Base-by-base conservation (phyloP, 73 alveolate species). In the Tetrahymena borealis region DNA sequence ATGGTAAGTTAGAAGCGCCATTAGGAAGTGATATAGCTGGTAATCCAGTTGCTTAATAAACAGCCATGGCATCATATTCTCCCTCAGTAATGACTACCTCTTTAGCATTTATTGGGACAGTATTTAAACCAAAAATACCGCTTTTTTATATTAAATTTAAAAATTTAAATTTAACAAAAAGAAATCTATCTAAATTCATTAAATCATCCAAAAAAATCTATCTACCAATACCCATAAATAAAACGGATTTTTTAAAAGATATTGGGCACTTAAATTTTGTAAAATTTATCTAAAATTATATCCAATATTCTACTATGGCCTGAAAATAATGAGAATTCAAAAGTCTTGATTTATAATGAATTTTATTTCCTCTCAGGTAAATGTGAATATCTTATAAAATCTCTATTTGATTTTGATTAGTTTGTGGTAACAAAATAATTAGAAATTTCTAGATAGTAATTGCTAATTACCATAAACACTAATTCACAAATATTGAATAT, bases 41-140 rank as follows among this genome's bases (percentile, higher is more conserved):
- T 39, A 96, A 37, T 7, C 97, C 97, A 33, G 99, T 97, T 90
- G 95, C 97, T 90, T 97, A 94, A 78, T 95, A 78, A 13, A 97
- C 99, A 35, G 98, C 98, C 99, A 98, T 96, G 18, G 99, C 99
- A 96, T 98, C 99, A 93, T 78, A 98, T 93, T 98, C 99, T 39
- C 99, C 99, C 95, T 98, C 99, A 11, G 99, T 98, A 10, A 98
- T 77, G 1, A 98, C 97, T 8, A 98, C 38, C n/a, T 91, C 94
- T 79, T 94, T 91, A 35, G 95, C 95, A 20, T 79, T 94, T 3
- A 43, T 91, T n/a, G 94, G 96, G 10, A 98, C 95, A 2, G 98
- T 95, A 35, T 96, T 95, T 41, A 96, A 90, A 32, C 99, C 99
- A 92, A 98, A 98, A 3, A 98, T 94, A 2, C 99, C 99, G 78